Percentiles rank a stretch among this genome's conserved stretches.
Evolutionary conservation across 2,329 filamentous ascomycete genomes (phyloP).

Genomic region (Aspergillus costaricaensis): DNA sequence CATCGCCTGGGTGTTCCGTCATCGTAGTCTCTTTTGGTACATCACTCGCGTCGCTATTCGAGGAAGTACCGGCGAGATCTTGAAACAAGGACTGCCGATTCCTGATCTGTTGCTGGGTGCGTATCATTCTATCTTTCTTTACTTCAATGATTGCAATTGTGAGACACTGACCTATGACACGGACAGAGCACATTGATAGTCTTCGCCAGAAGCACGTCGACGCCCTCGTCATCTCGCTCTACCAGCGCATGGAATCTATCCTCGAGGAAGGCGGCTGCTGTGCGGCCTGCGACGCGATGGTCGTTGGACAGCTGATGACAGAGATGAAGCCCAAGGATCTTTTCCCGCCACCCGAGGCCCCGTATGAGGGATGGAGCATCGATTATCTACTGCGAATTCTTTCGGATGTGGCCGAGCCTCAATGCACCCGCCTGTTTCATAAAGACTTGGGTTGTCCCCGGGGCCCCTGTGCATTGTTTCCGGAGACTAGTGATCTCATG

Average conservation of each 20-base stretch:
- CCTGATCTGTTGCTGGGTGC: not conserved
- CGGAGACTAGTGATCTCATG: not conserved
- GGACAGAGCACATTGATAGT: not conserved
- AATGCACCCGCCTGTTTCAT: conserved; percentile 7
- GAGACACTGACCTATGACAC: not conserved
- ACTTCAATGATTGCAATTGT: too few relatives aligned
- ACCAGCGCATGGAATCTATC: not conserved
- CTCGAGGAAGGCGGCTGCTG: conserved; percentile 2
- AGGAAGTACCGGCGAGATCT: not conserved
- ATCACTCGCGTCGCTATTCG: conserved; percentile 7
- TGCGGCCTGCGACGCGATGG: conserved; percentile 3
- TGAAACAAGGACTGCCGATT: not conserved
- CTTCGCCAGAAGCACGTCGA: not conserved
- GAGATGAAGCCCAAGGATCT: not conserved
- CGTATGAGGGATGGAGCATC: not conserved
- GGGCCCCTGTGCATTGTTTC: conserved; percentile 1
- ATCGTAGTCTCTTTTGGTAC: not conserved
- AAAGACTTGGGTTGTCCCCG: not conserved
- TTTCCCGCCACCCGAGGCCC: conserved; percentile 3
- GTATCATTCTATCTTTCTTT: not conserved
- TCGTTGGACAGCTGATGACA: not conserved
- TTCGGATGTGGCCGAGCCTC: not conserved
- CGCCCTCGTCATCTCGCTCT: conserved; percentile 1
- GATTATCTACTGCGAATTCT: not conserved
- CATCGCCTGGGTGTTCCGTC: conserved; percentile 6